Conservation (phyloP, 2,329 filamentous ascomycete genomes). For the Ascochyta lentis region DNA sequence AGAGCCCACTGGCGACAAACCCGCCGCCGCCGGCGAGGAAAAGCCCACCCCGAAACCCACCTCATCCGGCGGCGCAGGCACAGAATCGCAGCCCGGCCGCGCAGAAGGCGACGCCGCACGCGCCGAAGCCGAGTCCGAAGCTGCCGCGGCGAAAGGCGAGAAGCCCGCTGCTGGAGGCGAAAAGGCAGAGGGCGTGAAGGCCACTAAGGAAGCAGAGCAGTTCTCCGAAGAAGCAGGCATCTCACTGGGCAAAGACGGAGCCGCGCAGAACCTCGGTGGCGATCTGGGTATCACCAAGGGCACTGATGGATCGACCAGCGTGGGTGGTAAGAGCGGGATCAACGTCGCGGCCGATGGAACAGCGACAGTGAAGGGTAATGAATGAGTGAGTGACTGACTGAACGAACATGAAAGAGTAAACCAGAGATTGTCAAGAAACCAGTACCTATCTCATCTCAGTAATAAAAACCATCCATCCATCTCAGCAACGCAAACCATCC, state of each 20-base stretch:
- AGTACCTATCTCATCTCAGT: no score
- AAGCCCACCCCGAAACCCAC: neutral
- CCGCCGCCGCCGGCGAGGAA: neutral
- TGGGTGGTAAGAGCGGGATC: constrained; percentile 42
- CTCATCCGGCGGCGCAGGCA: constrained; percentile 17
- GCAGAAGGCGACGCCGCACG: constrained; percentile 31
- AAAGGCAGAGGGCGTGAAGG: constrained; percentile 33
- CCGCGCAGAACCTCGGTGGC: constrained; percentile 39
- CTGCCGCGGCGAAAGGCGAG: constrained; percentile 19
- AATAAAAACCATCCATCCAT: no score
- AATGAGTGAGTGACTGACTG: neutral
- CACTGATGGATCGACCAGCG: constrained; percentile 38
- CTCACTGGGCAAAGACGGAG: constrained; percentile 31
- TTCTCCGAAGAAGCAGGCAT: constrained; percentile 41
- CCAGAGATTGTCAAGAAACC: no score
- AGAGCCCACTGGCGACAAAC: neutral
- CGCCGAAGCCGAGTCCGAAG: constrained; percentile 15
- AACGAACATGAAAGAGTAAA: no score
- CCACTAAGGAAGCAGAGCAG: constrained; percentile 39
- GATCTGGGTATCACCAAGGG: constrained; percentile 44
- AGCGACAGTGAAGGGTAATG: constrained; percentile 24
- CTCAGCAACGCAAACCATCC: no score
- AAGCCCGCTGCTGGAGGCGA: constrained; percentile 28
- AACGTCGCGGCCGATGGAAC: constrained; percentile 37
- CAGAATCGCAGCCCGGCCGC: constrained; percentile 29